These are phyloP conservation scores for Cadophora sp. DNA, from an alignment of 2,329 filamentous ascomycete genomes.

Conservation along the genomic window DNA sequence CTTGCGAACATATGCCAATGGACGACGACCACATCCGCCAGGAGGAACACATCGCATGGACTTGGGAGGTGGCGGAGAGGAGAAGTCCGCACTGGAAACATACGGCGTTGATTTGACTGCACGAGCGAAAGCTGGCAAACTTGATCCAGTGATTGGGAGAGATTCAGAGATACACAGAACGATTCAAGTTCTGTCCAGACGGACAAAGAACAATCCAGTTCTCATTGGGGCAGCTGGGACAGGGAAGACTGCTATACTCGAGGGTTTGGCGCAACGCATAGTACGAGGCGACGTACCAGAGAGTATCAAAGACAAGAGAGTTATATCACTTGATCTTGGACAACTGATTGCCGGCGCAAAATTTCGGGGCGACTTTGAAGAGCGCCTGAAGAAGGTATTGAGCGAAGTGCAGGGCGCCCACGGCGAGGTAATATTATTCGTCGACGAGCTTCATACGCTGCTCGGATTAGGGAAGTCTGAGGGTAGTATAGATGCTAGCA, in stretches of 20 bases:
- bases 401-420: constrained; percentile 86
- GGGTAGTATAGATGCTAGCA: constrained; percentile 95
- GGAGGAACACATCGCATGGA: constrained; percentile 96
- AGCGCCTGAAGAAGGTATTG: constrained; percentile 87
- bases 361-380: constrained; percentile 95
- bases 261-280: constrained; percentile 89
- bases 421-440: constrained; percentile 90
- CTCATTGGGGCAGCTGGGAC: constrained; percentile 86
- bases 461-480: constrained; percentile 94
- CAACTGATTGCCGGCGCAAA: constrained; percentile 95
- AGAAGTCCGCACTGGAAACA: constrained; percentile 90
- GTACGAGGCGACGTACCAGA: constrained; percentile 93
- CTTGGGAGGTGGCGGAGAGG: constrained; percentile 70
- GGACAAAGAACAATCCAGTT: constrained; percentile 90
- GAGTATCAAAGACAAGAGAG: constrained; percentile 92
- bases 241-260: constrained; percentile 92
- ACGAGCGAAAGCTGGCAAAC: constrained; percentile 83
- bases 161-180: constrained; percentile 92
- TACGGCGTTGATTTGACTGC: constrained; percentile 91
- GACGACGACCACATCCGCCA: constrained; percentile 80
- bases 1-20: constrained; percentile 67
- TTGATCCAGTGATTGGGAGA: constrained; percentile 94
- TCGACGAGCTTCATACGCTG: constrained; percentile 92
- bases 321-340: constrained; percentile 86
- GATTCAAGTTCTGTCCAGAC: constrained; percentile 88